Conservation (phyloP, 768 basidiomycete species). For the Termitomyces bulborhizus region DNA sequence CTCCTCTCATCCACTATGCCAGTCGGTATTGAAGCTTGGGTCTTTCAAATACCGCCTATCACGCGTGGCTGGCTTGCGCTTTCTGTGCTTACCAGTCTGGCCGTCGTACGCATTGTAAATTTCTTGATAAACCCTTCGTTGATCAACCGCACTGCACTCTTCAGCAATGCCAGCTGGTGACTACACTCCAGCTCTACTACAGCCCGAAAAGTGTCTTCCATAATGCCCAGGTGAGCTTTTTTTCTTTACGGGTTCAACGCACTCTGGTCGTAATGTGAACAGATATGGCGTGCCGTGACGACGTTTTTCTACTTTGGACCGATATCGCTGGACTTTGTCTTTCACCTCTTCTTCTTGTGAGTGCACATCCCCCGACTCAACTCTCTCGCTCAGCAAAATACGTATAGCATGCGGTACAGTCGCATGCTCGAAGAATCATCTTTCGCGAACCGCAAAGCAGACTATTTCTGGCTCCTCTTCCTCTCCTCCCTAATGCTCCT, state of each 20-base stretch:
- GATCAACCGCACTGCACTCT: neutral
- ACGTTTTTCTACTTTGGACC: constrained; percentile 97
- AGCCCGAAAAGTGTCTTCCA: constrained; percentile 81
- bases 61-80: constrained; percentile 83
- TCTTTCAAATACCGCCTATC: constrained; percentile 86
- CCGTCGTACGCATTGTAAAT: constrained; percentile 61
- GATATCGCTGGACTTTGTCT: constrained; percentile 89
- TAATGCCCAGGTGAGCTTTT: constrained; percentile 62
- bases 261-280: constrained; percentile 1
- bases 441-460: constrained; percentile 84
- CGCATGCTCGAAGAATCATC: constrained; percentile 96
- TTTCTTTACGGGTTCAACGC: neutral
- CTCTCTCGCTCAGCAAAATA: too few species aligned
- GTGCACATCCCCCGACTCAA: constrained; percentile 26
- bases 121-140: neutral
- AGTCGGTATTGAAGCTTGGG: constrained; percentile 86
- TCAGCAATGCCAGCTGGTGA: constrained; percentile 90
- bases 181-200: constrained; percentile 89
- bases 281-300: constrained; percentile 87
- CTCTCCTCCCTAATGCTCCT: constrained; percentile 83
- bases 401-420: constrained; percentile 86
- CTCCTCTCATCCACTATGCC: constrained; percentile 41
- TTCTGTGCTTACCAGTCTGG: constrained; percentile 73
- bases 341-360: constrained; percentile 98
- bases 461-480: constrained; percentile 93